Base-by-base conservation (phyloP, 108 stramenopile genomes). In the Phaeodactylum tricornutum region DNA sequence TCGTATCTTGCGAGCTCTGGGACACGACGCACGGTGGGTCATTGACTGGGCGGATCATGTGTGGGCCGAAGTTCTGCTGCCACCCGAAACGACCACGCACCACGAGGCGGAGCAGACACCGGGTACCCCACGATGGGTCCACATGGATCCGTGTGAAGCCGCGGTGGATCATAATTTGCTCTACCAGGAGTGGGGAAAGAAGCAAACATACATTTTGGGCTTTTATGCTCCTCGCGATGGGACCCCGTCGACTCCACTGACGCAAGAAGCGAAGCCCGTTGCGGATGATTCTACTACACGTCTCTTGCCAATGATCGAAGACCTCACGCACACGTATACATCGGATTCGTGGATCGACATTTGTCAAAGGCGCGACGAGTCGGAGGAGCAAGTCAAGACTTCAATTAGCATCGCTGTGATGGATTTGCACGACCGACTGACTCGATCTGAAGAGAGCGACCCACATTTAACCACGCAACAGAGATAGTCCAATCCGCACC, bases 41-140 rank as follows among this genome's bases (percentile, higher is more conserved):
- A 74, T 80, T 9, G 79, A 80, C 59, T 80, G 79, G 79, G 61
- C 70, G 9, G 79, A 80, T 61, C 79, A 80, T 53, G 74, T 80
- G 14, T 80, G 79, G 79, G 73, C 64, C 5, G 79, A 80, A 47
- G 47, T 67, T 12, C 32, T 47, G 36, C 69, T 16, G 53, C 49
- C n/a, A 52, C 43, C 31, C 14, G 20, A 28, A 32, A 47, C 20
- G 50, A 51, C 38, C 31, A 14, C 16, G 33, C 7, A 27, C 21
- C 19, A 6, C 8, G 14, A 25, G 27, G 23, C 36, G 21, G 0
- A 33, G 43, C 23, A 34, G 9, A 1, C 15, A 20, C 12, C 41
- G 6, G 6, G 62, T 53, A 23, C 43, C 53, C 6, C 20, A 23
- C 40, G 53, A 53, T 80, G 79, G 79, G 54, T 80, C n/a, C 79